Evolutionary conservation across 2,329 filamentous ascomycete species (phyloP), one percentile per base, ranked within the genome.

Genomic region (Waltergamsia citrina): DNA sequence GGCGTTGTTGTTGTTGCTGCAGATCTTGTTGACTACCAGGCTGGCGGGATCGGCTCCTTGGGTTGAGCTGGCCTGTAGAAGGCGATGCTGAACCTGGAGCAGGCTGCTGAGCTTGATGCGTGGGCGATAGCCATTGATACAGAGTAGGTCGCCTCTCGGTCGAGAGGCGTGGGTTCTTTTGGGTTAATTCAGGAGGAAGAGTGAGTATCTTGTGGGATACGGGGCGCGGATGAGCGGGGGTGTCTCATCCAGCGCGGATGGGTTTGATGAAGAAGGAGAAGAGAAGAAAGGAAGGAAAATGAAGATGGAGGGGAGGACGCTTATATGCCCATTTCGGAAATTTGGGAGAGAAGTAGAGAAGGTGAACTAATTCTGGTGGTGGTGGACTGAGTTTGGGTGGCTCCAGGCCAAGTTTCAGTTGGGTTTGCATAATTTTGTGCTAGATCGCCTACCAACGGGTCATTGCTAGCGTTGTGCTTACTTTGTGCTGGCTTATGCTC

Each of bases 71-170:
- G 42, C 37, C 36, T 20, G 42, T 38, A 43, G 40, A 41, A 42
- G 20, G 7, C 27, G 10, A 32, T 10, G 33, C 5, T 26, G 19
- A 21, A 12, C 23, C 22, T 36, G 8, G 9, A 15, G 33, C 32
- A 33, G 15, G 40, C 36, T 21, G 32, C 12, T 17, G 23, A 37
- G 30, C 37, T 14, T 21, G 38, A 9, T 7, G 30, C 18, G 6
- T 20, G 17, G 22, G 34, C 3, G 36, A 36, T 17, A 34, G 35
- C 43, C 45, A 48, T 46, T 33, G 35, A 38, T 37, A 36, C 45
- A 48, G 36, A 40, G 31, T 43, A 36, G 31, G 34, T 29, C 17
- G 39, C 44, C 44, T 47, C 41, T 45, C 44, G 12, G 27, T 12
- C 19, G 36, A 38, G 32, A 38, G 36, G 41, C 37, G 23, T 26